Percentiles rank a stretch among this genome's conserved stretches.
phyloP scores from a whole-genome alignment of 208 protist species.

The Trypanosoma caninum region DNA sequence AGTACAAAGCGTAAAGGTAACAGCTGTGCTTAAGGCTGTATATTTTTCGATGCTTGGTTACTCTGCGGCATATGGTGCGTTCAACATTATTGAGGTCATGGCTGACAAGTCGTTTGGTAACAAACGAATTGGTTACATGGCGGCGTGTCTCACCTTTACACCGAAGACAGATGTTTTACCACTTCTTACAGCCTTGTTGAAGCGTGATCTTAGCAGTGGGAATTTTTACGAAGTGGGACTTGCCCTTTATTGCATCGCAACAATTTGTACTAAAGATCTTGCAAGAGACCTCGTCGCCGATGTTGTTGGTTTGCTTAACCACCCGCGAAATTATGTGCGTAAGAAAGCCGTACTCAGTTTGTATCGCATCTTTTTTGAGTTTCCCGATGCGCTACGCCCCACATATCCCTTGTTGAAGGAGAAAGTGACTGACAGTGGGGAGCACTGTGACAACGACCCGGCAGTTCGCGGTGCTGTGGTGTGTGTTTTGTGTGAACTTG shows the following conservation, averaged over 20 bases:
- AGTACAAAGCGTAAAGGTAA: slow-evolving; percentile 89
- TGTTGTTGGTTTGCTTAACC: slow-evolving; percentile 91
- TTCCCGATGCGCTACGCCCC: slow-evolving; percentile 95
- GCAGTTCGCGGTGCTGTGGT: slow-evolving; percentile 95
- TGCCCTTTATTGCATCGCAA: slow-evolving; percentile 95
- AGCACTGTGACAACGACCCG: slow-evolving; percentile 73
- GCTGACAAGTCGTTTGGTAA: slow-evolving; percentile 66
- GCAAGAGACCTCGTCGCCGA: slow-evolving; percentile 95
- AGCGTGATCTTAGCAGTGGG: slow-evolving; percentile 93
- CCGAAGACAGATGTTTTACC: slow-evolving; percentile 96
- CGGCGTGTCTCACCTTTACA: slow-evolving; percentile 93
- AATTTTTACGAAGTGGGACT: slow-evolving; percentile 96
- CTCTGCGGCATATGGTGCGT: slow-evolving; percentile 94
- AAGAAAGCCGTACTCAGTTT: slow-evolving; percentile 95
- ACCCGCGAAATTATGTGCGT: slow-evolving; percentile 89
- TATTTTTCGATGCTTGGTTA: slow-evolving; percentile 99
- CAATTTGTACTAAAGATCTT: slow-evolving; percentile 96
- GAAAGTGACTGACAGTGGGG: slow-evolving; percentile 94
- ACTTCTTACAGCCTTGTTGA: slow-evolving; percentile 95
- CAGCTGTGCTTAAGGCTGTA: slow-evolving; percentile 96
- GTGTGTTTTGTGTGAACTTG: slow-evolving; percentile 98
- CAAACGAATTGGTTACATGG: slow-evolving; percentile 94
- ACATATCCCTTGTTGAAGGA: slow-evolving; percentile 96
- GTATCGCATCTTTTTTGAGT: slow-evolving; percentile 98
- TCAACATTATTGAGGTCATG: slow-evolving; percentile 97